phyloP scores from a whole-genome alignment of 2,329 filamentous ascomycete genomes.

The Penicillium sp. region DNA sequence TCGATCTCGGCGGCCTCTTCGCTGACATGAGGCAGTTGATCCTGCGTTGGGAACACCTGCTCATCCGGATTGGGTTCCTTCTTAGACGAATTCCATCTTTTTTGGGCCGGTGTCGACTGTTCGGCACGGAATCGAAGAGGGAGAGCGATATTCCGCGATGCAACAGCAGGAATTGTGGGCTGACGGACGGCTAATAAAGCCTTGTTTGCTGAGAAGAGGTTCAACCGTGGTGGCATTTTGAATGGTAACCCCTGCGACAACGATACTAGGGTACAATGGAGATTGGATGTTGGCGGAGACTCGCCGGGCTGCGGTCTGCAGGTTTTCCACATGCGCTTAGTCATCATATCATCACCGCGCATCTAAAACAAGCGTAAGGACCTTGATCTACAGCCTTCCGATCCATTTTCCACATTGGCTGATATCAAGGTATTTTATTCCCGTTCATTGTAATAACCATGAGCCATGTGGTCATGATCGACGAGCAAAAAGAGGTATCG shows the following conservation, averaged over 20 bases:
- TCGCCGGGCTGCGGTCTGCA: slow-evolving; percentile 17
- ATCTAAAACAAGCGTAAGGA: background rate
- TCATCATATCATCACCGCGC: slow-evolving; percentile 9
- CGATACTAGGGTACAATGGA: slow-evolving; percentile 1
- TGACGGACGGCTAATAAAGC: slow-evolving; percentile 32
- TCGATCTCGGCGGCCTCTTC: slow-evolving; percentile 61
- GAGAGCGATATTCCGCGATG: slow-evolving; percentile 22
- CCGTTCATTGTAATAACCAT: background rate
- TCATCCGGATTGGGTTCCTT: slow-evolving; percentile 27
- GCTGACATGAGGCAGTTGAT: slow-evolving; percentile 56
- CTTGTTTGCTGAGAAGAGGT: slow-evolving; percentile 42
- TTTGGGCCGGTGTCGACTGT: slow-evolving; percentile 18
- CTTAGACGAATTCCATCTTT: slow-evolving; percentile 36
- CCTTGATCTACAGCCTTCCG: background rate
- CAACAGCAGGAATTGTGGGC: slow-evolving; percentile 22
- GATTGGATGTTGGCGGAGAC: slow-evolving; percentile 10
- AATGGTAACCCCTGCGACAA: background rate
- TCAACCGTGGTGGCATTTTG: slow-evolving; percentile 55
- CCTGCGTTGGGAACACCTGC: slow-evolving; percentile 47
- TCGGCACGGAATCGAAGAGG: slow-evolving; percentile 20
- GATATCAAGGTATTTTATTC: background rate
- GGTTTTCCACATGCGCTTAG: slow-evolving; percentile 21
- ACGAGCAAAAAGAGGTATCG: background rate
- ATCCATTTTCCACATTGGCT: background rate
- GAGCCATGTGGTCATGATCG: background rate